Percentiles rank a stretch among this genome's conserved stretches.
Evolutionary conservation across 352 stramenopile genomes (phyloP).

Genomic region (Phytopythium ostracodes): DNA sequence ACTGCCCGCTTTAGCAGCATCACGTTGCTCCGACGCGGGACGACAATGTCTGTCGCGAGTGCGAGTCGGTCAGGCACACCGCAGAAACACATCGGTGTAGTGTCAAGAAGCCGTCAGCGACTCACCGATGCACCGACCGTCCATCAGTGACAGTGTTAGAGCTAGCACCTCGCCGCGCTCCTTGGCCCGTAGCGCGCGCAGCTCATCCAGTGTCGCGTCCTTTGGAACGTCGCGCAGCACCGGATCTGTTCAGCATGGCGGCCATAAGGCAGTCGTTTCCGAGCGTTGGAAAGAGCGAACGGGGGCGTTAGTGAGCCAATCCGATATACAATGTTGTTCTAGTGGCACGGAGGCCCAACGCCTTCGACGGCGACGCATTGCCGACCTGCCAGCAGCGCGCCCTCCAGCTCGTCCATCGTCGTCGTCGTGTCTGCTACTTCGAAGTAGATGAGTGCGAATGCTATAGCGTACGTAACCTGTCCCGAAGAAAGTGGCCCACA

Average conservation of each 20-base stretch:
- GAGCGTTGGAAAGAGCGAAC: not conserved
- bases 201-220: slow-evolving; percentile 9
- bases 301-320: not conserved
- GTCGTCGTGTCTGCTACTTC: too few relatives aligned
- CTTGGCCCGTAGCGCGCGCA: slow-evolving; percentile 11
- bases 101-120: not conserved
- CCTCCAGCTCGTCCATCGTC: slow-evolving; percentile 13
- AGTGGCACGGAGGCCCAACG: too few relatives aligned
- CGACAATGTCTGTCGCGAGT: slow-evolving; percentile 7
- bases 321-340: too few relatives aligned
- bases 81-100: not conserved
- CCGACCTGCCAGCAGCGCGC: slow-evolving; percentile 12
- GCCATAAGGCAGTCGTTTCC: not conserved
- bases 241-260: slow-evolving; percentile 7
- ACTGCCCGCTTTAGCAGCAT: slow-evolving; percentile 1
- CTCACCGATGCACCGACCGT: slow-evolving; percentile 11
- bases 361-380: not conserved
- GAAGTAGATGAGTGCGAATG: too few relatives aligned
- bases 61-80: not conserved
- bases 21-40: slow-evolving; percentile 9
- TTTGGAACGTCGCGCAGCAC: slow-evolving; percentile 11
- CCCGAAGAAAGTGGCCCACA: not conserved
- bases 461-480: too few relatives aligned
- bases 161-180: slow-evolving; percentile 13
- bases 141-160: slow-evolving; percentile 12